phyloP scores from a whole-genome alignment of 2,329 filamentous ascomycete genomes.

The Helotiales sp. region DNA sequence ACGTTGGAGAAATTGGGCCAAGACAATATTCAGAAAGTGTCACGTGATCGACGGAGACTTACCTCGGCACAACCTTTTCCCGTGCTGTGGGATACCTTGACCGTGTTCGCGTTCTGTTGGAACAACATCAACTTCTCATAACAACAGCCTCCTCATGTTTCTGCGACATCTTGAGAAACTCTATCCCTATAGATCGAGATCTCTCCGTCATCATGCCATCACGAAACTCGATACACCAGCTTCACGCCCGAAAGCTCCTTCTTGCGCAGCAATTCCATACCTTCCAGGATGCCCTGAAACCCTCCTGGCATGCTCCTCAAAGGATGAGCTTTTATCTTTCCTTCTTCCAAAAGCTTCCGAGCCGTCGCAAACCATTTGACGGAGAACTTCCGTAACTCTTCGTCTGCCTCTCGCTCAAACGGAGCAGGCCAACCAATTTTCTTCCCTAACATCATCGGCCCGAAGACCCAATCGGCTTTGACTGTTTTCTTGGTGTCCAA shows the following conservation, averaged over 20 bases:
- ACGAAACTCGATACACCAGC: conserved; percentile 23
- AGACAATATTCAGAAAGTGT: no score
- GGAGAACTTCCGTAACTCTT: conserved; percentile 11
- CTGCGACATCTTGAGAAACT: no score
- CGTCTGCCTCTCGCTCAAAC: conserved; percentile 22
- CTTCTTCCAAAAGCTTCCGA: conserved; percentile 34
- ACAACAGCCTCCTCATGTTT: no score
- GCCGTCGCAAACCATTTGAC: conserved; percentile 5
- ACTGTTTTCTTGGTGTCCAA: conserved; percentile 19
- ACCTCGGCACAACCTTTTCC: no score
- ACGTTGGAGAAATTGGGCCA: no score
- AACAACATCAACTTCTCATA: no score
- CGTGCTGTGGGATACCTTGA: no score
- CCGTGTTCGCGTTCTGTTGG: no score
- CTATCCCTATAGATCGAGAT: no score
- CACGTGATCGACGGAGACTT: no score
- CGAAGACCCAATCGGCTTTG: conserved; percentile 34
- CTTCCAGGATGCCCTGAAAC: conserved; percentile 15
- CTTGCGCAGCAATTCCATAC: conserved; percentile 12
- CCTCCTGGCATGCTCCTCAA: conserved; percentile 3
- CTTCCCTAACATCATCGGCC: conserved; percentile 30
- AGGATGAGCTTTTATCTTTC: conserved; percentile 35
- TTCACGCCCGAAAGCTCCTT: conserved; percentile 20
- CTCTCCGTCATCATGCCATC: no score
- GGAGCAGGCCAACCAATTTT: conserved; percentile 23